Evolutionary conservation across 306 rosid genomes (phyloP).

Genomic region (Medicago ruthenica): DNA sequence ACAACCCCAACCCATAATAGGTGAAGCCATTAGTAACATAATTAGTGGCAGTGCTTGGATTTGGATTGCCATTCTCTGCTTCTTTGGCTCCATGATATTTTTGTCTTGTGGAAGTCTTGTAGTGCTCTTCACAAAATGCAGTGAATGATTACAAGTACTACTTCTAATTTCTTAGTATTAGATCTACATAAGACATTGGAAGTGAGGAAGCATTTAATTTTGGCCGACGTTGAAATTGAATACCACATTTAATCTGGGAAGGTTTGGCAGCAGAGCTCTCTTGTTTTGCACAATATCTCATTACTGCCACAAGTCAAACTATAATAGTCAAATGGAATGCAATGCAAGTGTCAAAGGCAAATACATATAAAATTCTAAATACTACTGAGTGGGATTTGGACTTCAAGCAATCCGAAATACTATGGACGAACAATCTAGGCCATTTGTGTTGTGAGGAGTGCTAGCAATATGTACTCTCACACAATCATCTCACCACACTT

Average conservation of each 20-base stretch:
- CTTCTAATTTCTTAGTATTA: not conserved
- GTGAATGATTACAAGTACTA: too few relatives aligned
- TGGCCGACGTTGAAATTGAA: constrained; percentile 4
- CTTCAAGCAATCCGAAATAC: not conserved
- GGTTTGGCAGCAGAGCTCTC: constrained; percentile 49
- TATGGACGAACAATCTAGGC: too few relatives aligned
- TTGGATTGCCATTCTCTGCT: constrained; percentile 19
- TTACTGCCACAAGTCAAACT: not conserved
- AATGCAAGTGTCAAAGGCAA: not conserved
- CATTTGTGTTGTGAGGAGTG: too few relatives aligned
- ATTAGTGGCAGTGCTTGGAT: constrained; percentile 42
- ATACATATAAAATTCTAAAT: not conserved
- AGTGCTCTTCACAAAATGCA: too few relatives aligned
- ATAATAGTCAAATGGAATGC: not conserved
- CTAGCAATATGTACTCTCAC: too few relatives aligned
- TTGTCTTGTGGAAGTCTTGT: not conserved
- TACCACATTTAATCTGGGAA: constrained; percentile 47
- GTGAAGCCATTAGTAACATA: constrained; percentile 39
- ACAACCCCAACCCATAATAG: constrained; percentile 52
- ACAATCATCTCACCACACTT: too few relatives aligned
- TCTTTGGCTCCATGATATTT: constrained; percentile 37
- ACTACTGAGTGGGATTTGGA: not conserved
- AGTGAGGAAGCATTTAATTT: constrained; percentile 42
- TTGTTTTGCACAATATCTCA: constrained; percentile 63
- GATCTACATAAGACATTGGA: constrained; percentile 33